phyloP scores from a whole-genome alignment of 352 stramenopile genomes.

The Globisporangium emineosum region DNA sequence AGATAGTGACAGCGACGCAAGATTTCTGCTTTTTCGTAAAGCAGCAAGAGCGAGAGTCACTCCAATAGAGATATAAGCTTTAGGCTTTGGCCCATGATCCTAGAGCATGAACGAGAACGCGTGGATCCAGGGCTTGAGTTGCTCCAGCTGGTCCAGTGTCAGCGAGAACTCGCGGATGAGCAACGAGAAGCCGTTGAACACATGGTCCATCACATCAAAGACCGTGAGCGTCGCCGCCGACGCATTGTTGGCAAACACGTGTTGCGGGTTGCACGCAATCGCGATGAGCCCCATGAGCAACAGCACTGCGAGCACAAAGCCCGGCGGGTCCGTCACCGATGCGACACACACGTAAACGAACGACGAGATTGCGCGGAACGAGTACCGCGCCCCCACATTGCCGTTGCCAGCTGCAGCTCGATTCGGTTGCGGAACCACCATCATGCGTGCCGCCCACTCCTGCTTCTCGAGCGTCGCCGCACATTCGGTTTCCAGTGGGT shows the following conservation, averaged over 20 bases:
- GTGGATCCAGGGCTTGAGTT: conserved; percentile 52
- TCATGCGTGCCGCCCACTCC: conserved; percentile 17
- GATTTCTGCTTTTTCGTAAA: background rate
- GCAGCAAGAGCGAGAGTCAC: background rate
- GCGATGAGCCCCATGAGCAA: conserved; percentile 59
- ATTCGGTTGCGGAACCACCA: background rate
- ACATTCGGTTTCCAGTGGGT: conserved; percentile 40
- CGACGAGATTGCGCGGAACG: conserved; percentile 58
- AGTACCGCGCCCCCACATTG: conserved; percentile 18
- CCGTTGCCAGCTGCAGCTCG: background rate
- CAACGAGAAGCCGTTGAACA: conserved; percentile 60
- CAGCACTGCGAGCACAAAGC: conserved; percentile 71
- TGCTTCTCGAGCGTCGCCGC: conserved; percentile 46
- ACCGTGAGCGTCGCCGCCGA: conserved; percentile 34
- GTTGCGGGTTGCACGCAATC: conserved; percentile 58
- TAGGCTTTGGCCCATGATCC: background rate
- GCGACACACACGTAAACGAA: conserved; percentile 71
- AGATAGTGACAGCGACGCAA: background rate
- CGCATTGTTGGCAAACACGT: conserved; percentile 34
- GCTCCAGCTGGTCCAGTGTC: conserved; percentile 52
- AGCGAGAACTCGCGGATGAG: conserved; percentile 65
- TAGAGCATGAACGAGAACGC: conserved; percentile 59
- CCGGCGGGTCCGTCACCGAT: conserved; percentile 64
- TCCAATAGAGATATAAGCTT: background rate
- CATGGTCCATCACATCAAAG: conserved; percentile 41